Conservation (phyloP, 2,329 filamentous ascomycete genomes). For the Emmonsia crescens region DNA sequence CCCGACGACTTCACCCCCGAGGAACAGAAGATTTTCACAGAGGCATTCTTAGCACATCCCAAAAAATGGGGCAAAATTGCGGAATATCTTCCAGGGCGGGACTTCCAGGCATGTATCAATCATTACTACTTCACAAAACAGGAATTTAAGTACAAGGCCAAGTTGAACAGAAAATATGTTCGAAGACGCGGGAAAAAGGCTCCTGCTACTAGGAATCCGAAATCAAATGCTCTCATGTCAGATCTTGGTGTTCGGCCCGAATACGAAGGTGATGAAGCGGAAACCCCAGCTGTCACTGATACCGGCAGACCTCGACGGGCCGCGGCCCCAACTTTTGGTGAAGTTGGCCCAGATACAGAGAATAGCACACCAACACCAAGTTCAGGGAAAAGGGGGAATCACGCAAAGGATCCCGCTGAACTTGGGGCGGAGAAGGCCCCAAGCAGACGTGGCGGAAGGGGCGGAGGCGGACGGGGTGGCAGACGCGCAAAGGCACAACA, state of each 20-base stretch:
- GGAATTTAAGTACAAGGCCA: constrained; percentile 40
- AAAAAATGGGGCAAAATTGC: constrained; percentile 45
- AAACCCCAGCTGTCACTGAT: constrained; percentile 36
- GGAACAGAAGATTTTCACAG: constrained; percentile 37
- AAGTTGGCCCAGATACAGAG: constrained; percentile 19
- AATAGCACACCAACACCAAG: constrained; percentile 25
- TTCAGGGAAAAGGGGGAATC: constrained; percentile 24
- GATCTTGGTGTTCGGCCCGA: constrained; percentile 36
- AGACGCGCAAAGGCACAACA: constrained; percentile 24
- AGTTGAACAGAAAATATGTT: constrained; percentile 37
- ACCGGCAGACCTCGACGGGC: constrained; percentile 40
- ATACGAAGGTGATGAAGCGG: constrained; percentile 35
- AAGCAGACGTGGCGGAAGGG: constrained; percentile 25
- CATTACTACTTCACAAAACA: constrained; percentile 43
- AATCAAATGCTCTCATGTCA: constrained; percentile 39
- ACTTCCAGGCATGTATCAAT: constrained; percentile 39
- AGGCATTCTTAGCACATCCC: constrained; percentile 38
- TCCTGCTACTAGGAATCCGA: constrained; percentile 27
- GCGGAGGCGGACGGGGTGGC: constrained; percentile 17
- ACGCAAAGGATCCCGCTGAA: constrained; percentile 24
- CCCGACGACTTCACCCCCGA: constrained; percentile 38
- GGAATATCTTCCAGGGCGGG: constrained; percentile 34
- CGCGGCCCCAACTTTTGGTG: constrained; percentile 40
- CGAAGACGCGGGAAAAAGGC: constrained; percentile 29
- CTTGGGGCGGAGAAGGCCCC: constrained; percentile 26